Evolutionary conservation across 495 filamentous ascomycete genomes (phyloP).

Genomic region (Xylaria grammica): DNA sequence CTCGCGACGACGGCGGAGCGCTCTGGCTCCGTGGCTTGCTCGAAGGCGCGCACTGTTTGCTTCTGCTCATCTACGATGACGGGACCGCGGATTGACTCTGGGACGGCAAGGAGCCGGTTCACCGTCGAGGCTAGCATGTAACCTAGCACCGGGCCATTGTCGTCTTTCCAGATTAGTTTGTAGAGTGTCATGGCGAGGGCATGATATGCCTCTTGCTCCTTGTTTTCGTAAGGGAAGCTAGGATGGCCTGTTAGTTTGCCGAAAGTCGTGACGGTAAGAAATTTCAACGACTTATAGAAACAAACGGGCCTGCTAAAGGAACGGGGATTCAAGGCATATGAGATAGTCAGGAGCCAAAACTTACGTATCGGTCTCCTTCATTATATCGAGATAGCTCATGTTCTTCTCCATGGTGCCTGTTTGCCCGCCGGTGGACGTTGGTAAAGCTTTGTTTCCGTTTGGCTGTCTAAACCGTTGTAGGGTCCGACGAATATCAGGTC

Average conservation of each 20-base stretch:
- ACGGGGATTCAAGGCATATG: conserved; percentile 2
- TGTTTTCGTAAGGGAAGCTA: conserved; percentile 73
- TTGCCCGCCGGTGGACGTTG: not conserved
- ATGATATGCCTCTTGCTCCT: conserved; percentile 56
- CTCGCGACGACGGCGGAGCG: conserved; percentile 64
- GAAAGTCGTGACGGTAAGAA: not conserved
- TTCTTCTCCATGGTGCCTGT: conserved; percentile 19
- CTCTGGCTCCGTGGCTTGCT: conserved; percentile 54
- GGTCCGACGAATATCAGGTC: not conserved
- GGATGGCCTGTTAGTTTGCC: conserved; percentile 15
- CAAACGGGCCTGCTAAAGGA: not conserved
- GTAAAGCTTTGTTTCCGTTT: not conserved
- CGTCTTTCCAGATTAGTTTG: conserved; percentile 46
- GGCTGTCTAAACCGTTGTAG: not conserved
- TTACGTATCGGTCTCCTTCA: conserved; percentile 68
- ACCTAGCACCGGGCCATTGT: conserved; percentile 61
- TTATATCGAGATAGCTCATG: conserved; percentile 40
- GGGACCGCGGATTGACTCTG: conserved; percentile 52
- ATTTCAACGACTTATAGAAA: not conserved
- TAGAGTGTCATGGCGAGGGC: conserved; percentile 57
- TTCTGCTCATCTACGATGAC: conserved; percentile 58
- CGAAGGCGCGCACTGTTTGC: conserved; percentile 57
- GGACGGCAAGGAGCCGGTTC: conserved; percentile 53
- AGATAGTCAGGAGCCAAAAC: conserved; percentile 22
- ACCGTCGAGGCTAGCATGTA: conserved; percentile 66